Percentiles rank a stretch among this genome's conserved stretches.
Evolutionary conservation across 768 basidiomycete genomes (phyloP).

Genomic region (Pulveroboletus sp.): DNA sequence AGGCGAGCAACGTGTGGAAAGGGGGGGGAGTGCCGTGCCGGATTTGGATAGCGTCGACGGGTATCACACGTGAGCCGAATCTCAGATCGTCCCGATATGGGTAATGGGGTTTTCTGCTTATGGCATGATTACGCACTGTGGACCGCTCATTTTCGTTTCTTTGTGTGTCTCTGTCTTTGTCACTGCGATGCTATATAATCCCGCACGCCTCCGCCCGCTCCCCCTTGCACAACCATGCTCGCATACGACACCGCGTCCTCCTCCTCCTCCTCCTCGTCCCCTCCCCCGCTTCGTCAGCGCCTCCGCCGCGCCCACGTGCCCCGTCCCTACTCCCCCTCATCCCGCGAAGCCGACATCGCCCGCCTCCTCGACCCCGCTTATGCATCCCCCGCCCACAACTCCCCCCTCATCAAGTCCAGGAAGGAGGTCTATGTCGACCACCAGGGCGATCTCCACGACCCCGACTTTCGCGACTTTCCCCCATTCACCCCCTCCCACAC

Average conservation of each 20-base stretch:
- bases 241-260: conserved; percentile 21
- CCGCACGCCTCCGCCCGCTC: conserved; percentile 19
- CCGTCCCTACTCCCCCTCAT: conserved; percentile 34
- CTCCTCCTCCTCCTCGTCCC: conserved; percentile 16
- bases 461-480: conserved; percentile 66
- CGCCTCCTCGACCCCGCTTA: conserved; percentile 67
- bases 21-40: conserved; percentile 10
- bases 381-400: conserved; percentile 34
- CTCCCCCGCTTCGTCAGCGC: conserved; percentile 22
- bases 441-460: conserved; percentile 63
- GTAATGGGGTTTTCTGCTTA: conserved; percentile 17
- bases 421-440: conserved; percentile 54
- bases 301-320: conserved; percentile 18
- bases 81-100: conserved; percentile 28
- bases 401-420: conserved; percentile 19
- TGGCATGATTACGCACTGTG: conserved; percentile 29
- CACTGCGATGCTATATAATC: conserved; percentile 29
- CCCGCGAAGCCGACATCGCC: conserved; percentile 51
- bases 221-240: conserved; percentile 9
- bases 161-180: conserved; percentile 31
- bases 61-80: conserved; percentile 27
- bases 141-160: conserved; percentile 25
- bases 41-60: conserved; percentile 9
- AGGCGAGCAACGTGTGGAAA: conserved; percentile 31
- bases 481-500: conserved; percentile 21